These are phyloP conservation scores for Penicillium bovifimosum DNA, from an alignment of 495 filamentous ascomycete genomes.

Conservation along the genomic window DNA sequence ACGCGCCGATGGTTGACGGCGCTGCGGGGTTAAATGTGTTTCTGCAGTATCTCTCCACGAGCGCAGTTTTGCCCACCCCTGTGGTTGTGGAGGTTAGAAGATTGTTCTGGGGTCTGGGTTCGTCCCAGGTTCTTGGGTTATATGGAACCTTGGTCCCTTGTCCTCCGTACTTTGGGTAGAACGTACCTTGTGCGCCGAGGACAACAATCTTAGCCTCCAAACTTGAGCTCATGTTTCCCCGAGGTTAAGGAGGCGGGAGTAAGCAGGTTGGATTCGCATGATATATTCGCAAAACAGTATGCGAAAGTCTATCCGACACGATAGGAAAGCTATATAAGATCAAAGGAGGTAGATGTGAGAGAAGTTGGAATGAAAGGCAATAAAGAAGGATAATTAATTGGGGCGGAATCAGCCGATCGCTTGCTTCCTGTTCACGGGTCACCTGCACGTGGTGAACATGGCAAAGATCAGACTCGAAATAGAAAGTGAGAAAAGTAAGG, in stretches of 20 bases:
- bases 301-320: neutral
- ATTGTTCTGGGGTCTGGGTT: neutral
- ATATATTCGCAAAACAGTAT: constrained; percentile 2
- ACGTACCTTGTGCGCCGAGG: constrained; percentile 68
- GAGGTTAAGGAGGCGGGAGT: constrained; percentile 28
- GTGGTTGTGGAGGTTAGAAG: neutral
- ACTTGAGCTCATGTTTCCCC: constrained; percentile 56
- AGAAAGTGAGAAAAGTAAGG: neutral
- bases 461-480: neutral
- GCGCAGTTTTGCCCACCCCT: constrained; percentile 92
- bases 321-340: neutral
- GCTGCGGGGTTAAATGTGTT: constrained; percentile 66
- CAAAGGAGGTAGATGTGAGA: constrained; percentile 3
- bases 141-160: too few relatives aligned
- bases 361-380: neutral
- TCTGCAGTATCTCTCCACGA: constrained; percentile 82
- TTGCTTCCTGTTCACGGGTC: neutral
- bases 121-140: too few relatives aligned
- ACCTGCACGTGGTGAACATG: neutral
- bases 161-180: neutral
- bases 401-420: constrained; percentile 13
- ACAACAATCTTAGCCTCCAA: constrained; percentile 93
- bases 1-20: constrained; percentile 84
- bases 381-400: neutral
- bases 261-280: constrained; percentile 29